phyloP scores from a whole-genome alignment of 2,329 filamentous ascomycete species.

The Colletotrichum trifolii region DNA sequence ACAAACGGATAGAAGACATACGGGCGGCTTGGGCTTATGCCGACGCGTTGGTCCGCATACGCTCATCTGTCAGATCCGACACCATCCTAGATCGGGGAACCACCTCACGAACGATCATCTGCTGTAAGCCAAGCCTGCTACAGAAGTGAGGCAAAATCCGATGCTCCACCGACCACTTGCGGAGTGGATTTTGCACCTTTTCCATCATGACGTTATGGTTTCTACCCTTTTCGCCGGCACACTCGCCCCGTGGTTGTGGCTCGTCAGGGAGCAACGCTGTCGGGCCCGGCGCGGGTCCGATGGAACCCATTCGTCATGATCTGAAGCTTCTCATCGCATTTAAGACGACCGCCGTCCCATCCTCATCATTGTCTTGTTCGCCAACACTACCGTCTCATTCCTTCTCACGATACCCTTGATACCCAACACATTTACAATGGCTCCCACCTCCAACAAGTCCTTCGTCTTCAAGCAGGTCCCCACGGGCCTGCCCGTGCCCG shows the following conservation, averaged over 20 bases:
- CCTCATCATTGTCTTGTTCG: background rate
- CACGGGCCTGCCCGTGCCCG: conserved; percentile 72
- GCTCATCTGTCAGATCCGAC: background rate
- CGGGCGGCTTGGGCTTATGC: background rate
- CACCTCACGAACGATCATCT: conserved; percentile 6
- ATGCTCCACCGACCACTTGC: background rate
- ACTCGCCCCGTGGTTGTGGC: background rate
- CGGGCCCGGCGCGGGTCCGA: conserved; percentile 29
- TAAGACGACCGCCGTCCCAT: conserved; percentile 5
- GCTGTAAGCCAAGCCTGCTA: conserved; percentile 12
- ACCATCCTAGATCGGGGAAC: conserved; percentile 24
- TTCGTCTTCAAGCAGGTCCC: conserved; percentile 80
- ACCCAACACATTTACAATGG: conserved; percentile 43
- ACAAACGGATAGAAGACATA: background rate
- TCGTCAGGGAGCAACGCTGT: conserved; percentile 4
- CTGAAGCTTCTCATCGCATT: conserved; percentile 15
- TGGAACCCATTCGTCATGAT: conserved; percentile 11
- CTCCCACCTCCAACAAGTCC: conserved; percentile 73
- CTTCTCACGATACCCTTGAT: background rate
- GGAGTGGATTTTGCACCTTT: conserved; percentile 17
- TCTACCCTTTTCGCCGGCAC: conserved; percentile 18
- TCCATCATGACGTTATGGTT: conserved; percentile 34
- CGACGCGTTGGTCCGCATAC: background rate
- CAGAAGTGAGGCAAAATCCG: conserved; percentile 7
- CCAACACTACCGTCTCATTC: background rate